Evolutionary conservation across 352 stramenopile species (phyloP), one percentile per base, ranked within the genome.

Genomic region (Globisporangium emineosum): DNA sequence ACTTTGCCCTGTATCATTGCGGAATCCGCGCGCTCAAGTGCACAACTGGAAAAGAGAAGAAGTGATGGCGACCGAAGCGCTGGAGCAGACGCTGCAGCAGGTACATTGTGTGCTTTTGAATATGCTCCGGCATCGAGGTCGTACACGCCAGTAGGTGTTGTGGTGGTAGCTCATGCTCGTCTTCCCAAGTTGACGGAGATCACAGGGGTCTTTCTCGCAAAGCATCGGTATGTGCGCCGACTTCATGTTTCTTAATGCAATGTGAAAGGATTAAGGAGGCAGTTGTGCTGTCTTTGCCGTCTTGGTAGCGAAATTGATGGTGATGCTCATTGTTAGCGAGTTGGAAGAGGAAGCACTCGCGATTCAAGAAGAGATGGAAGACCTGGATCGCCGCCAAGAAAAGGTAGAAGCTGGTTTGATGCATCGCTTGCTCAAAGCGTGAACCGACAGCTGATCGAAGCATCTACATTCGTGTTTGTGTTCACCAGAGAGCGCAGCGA

Each of bases 281-380:
- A 47, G 7, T 0, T 6, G 10, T 23, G 2, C 2, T 23, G 7
- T 47, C 5, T 9, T 47, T n/a, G 40, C 23, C 23, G 5, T 29
- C 45, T 27, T 52, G 45, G 19, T 12, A 9, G 6, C 12, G 10
- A 35, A 32, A 35, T 19, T 35, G 30, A 23, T 27, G 8, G 1
- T 60, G n/a, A n/a, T 54, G 55, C 9, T 29, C 13, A 49, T 25
- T 42, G 5, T 17, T n/a, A 90, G 81, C 17, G 75, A 78, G 58
- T 64, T 90, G 25, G 78, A 83, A 49, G 72, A 75, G 8, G 81
- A 92, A 37, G 76, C 74, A 1, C 60, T 60, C 5, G 74, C 62
- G 62, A 88, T 92, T 50, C 83, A 89, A 70, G 71, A 63, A 9
- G 83, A 86, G 59, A 72, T 92, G 66, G 73, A 88, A 10, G 69